Base-by-base conservation (phyloP, 768 basidiomycete species). In the Thelephora aurantiotincta region DNA sequence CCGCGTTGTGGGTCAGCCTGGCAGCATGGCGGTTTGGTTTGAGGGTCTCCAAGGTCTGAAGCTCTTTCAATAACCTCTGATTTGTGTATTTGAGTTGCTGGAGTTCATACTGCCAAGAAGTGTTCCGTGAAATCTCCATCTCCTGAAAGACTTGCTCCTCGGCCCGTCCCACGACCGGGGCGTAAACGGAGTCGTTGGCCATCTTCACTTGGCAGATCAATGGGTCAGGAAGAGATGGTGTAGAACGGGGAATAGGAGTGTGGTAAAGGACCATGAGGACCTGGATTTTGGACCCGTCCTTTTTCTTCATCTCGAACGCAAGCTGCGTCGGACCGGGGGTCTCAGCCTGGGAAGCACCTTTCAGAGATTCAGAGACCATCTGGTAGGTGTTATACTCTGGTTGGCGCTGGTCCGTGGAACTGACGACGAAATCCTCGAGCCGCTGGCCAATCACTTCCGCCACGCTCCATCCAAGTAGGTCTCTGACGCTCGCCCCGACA, bases 91-190 rank as follows among this genome's bases (percentile, higher is more conserved):
- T 73, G 53, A 92, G 68, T 61, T 91, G 86, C 64, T 89, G 82
- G 43, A 93, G 68, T 65, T 91, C 88, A 55, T 90, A 94, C 65
- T 94, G 91, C 91, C 92, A 96, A 53, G 86, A 89, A 30, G 82
- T 81, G 11, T 75, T 80, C 4, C 81, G 67, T 12, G 65, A 61
- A 0, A 73, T 71, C 37, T 83, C 78, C 12, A 92, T 70, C 59
- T 87, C 85, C 35, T 76, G 77, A 51, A 89, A 90, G 14, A 90
- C 60, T 52, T 86, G 69, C 50, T 63, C 57, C 6, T 9, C 35
- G 7, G 41, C 20, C 1, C 57, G 22, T 35, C 56, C 60, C 26
- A 46, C 50, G 43, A 54, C 23, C 11, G 54, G 16, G 4, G 30
- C 38, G 12, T 41, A 22, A 14, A n/a, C 22, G 22, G 48, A 38